Conservation (phyloP, 2,329 filamentous ascomycete genomes). For the Penicillium thymicola region DNA sequence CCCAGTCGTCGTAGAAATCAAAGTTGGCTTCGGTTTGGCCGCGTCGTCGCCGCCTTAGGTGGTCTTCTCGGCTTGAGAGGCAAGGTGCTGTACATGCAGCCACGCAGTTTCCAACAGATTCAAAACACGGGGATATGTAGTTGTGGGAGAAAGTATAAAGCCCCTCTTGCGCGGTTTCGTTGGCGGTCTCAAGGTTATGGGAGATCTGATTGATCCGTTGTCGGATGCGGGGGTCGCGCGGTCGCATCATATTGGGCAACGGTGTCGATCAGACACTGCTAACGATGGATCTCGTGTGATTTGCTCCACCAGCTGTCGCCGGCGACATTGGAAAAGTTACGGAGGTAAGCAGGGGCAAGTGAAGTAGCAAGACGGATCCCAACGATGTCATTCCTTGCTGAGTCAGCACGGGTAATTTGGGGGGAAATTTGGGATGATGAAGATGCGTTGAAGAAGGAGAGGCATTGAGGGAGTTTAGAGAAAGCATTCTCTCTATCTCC, state of each 20-base stretch:
- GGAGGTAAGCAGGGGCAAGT: constrained; percentile 11
- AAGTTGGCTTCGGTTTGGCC: constrained; percentile 75
- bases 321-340: constrained; percentile 14
- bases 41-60: constrained; percentile 67
- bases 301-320: constrained; percentile 12
- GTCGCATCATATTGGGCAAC: constrained; percentile 53
- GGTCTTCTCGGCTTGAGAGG: constrained; percentile 68
- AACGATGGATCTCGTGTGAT: background rate
- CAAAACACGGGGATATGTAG: constrained; percentile 79
- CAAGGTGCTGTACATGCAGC: constrained; percentile 68
- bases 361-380: constrained; percentile 11
- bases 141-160: constrained; percentile 85
- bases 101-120: constrained; percentile 62
- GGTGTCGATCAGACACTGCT: background rate
- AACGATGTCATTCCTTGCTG: constrained; percentile 29
- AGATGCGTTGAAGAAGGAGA: background rate
- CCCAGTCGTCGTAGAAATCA: constrained; percentile 98
- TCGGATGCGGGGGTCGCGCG: constrained; percentile 78
- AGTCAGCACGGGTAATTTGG: constrained; percentile 21
- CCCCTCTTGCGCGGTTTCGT: constrained; percentile 84
- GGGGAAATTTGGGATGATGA: background rate
- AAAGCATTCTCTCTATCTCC: background rate
- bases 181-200: constrained; percentile 84
- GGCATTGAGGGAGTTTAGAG: background rate
- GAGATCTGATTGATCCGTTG: constrained; percentile 92